Conservation (phyloP, 2,329 filamentous ascomycete genomes). For the Cytospora leucostoma region DNA sequence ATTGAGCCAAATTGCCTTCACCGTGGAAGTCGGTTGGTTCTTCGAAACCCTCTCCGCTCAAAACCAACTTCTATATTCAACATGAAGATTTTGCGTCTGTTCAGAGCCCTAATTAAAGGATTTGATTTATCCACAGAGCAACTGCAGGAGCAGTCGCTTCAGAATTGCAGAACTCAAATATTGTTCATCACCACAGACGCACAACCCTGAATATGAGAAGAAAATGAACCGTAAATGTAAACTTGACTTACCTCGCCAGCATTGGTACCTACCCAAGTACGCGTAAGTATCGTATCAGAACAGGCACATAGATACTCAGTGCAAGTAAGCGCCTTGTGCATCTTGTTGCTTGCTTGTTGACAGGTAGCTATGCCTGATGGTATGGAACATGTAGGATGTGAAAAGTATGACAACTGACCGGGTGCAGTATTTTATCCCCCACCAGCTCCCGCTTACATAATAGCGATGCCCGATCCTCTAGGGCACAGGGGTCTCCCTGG, state of each 20-base stretch:
- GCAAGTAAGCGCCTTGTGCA: too few relatives aligned
- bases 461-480: background rate
- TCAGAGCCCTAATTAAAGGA: conserved; percentile 20
- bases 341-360: too few relatives aligned
- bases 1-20: background rate
- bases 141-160: conserved; percentile 21
- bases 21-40: background rate
- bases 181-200: conserved; percentile 28
- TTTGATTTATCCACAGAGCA: conserved; percentile 27
- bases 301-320: background rate
- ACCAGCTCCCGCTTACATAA: conserved; percentile 23
- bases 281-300: background rate
- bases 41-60: background rate
- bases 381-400: too few relatives aligned
- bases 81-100: conserved; percentile 10
- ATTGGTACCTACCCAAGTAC: background rate
- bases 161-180: conserved; percentile 30
- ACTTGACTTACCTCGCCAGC: background rate
- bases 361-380: too few relatives aligned
- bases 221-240: too few relatives aligned
- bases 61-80: background rate
- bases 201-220: background rate
- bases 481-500: conserved; percentile 1
- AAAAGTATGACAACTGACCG: background rate
- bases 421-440: conserved; percentile 12